Evolutionary conservation across 257 asterid genomes (phyloP), one percentile per base, ranked within the genome.

Genomic region (Fraxinus pennsylvanica): DNA sequence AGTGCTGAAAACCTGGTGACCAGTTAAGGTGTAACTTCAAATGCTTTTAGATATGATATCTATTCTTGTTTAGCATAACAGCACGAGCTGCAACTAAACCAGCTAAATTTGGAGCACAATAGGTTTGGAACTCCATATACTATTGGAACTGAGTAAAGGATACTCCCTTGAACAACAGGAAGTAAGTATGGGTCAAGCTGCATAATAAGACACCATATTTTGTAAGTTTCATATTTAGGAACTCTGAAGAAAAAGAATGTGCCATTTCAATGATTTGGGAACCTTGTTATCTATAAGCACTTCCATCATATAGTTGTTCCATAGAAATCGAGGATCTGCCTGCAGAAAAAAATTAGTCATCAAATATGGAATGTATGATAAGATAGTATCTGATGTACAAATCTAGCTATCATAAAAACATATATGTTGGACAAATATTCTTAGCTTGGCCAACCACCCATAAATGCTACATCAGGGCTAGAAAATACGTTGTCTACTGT

Each of bases 161-260:
- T 96, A 96, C 86, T 96, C 80, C 99, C 99, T 89, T 96, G 99
- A 89, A 96, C 84, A 41, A 96, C 84, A 66, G 98, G 99, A 79
- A 96, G 96, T 85, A 96, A 81, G 84, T 87, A 96, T 8, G 90
- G 92, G 69, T 93, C 97, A 85, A 93, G 95, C 99, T 96, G 98
- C 92, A 92, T 6, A 68, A 75, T 69, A 87, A 59, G 67, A 85
- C 33, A 82, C 59, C 52, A 80, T 54, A 82, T 59, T 84, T 74
- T 83, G 80, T 70, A 68, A 74, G 36, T 77, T 66, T 38, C 63
- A 76, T 74, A 67, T 70, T 63, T 65, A 47, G 36, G 47, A 30
- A 68, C 43, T 71, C 74, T 36, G 39, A 71, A 73, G 63, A 32
- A 36, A 77, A 41, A 65, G 66, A 39, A 76, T 35, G 52, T 50